Evolutionary conservation across 1,139 yeast species (phyloP), one percentile per base, ranked within the genome.

Genomic region (Magnusiomyces tetraspermus): DNA sequence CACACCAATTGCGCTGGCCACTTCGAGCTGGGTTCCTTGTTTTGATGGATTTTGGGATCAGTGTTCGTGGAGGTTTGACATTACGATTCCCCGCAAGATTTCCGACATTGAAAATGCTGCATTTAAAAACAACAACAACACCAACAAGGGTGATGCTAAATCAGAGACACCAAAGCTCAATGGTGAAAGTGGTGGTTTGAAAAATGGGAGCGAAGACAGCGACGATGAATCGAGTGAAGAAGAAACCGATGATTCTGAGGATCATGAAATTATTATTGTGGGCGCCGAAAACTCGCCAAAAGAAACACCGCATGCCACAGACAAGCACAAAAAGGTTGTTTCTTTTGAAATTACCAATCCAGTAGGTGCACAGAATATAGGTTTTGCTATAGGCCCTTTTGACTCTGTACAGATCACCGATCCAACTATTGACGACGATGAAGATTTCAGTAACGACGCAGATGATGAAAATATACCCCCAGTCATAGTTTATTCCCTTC

Each of bases 21-120:
- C 97, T 0, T 86, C 96, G 1, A 83, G 89, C 23, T 94, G 99
- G 98, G 85, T 92, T 48, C 99, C 99, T 0, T 94, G 98, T 64
- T 76, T 92, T 3, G 97, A 94, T 60, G 87, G 85, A 49, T 67
- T 89, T 38, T 85, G 92, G 80, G 97, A 89, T 61, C 79, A 89
- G 55, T 84, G 86, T 48, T 85, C 97, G 0, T 94, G 98, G 98
- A 89, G 90, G 56, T 67, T 94, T 17, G 95, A 88, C 62, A 74
- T 94, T 17, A 80, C 83, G 56, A 80, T 88, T 1, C 96, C 97
- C 0, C 77, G 89, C 60, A 83, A 94, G 0, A 76, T 90, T 0
- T 80, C 80, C 46, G 90, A 86, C 66, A 78, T 86, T 36, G 85
- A 87, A 1, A 46, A 22, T 21, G 19, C 13, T 38, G 3, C 30